phyloP scores from a whole-genome alignment of 2,329 filamentous ascomycete species.

The Helotiales sp. region DNA sequence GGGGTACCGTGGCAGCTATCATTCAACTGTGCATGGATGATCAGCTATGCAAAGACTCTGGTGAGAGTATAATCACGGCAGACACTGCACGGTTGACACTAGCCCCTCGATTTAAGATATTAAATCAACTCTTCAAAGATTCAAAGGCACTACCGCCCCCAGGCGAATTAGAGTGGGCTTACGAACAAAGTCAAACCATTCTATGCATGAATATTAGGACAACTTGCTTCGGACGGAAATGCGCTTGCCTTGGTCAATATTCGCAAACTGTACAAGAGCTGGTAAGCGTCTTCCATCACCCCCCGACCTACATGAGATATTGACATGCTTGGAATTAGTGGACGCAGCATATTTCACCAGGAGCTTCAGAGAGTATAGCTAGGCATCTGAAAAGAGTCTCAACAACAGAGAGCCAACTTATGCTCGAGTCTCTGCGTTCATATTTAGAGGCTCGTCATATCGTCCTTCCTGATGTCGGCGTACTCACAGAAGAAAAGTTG shows the following conservation, averaged over 20 bases:
- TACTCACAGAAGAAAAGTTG: not conserved
- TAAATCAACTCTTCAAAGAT: conserved; percentile 9
- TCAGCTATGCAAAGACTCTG: not conserved
- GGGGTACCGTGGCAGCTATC: conserved; percentile 3
- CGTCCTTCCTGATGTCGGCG: conserved; percentile 2
- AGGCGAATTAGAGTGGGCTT: conserved; percentile 7
- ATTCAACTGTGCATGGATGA: conserved; percentile 11
- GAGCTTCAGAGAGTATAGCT: conserved; percentile 1
- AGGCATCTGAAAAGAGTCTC: not conserved
- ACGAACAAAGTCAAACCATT: conserved; percentile 9
- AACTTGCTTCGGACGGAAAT: conserved; percentile 5
- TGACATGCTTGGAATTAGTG: not conserved
- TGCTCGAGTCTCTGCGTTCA: not conserved
- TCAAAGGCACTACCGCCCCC: not conserved
- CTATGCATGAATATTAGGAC: conserved; percentile 1
- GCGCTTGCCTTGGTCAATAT: conserved; percentile 2
- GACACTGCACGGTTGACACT: conserved; percentile 1
- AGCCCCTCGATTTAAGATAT: conserved; percentile 6
- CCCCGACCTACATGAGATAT: not conserved
- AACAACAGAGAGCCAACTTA: not conserved
- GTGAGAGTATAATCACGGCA: not conserved
- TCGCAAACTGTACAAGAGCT: conserved; percentile 5
- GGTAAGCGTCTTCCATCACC: conserved; percentile 1
- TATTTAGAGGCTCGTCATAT: not conserved
- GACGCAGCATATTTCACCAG: not conserved